A percentile compares a stretch with the other conserved stretches of the same genome.
Evolutionary conservation across 225 moss, liverwort and hornwort genomes (phyloP).

Genomic region (Rhytidiadelphus loreus): DNA sequence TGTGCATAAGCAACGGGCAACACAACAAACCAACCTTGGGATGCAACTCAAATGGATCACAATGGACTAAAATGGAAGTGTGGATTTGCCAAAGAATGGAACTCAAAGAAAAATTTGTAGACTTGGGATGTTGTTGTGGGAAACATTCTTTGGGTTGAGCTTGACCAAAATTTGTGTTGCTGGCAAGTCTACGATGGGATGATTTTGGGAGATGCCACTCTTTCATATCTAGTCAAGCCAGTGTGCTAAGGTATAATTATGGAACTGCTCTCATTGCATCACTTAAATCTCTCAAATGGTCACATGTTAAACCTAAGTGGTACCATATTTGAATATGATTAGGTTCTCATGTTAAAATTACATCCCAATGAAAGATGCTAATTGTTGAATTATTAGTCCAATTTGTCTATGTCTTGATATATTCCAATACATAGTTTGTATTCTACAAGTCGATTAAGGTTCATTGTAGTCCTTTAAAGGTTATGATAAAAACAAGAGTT

Average conservation of each 20-base stretch:
- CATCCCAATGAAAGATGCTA: neutral
- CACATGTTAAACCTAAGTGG: fast-evolving
- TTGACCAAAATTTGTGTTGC: neutral
- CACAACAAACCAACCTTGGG: no score
- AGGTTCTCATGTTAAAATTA: neutral
- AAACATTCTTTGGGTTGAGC: neutral
- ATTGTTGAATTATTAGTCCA: neutral
- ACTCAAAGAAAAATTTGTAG: neutral
- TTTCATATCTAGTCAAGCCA: fast-evolving
- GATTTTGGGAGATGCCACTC: neutral
- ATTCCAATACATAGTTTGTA: neutral
- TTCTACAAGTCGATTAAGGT: fast-evolving
- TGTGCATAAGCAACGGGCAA: fast-evolving
- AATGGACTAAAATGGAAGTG: fast-evolving
- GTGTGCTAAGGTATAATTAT: fast-evolving
- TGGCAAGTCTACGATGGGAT: fast-evolving
- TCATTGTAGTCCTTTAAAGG: neutral
- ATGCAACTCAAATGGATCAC: no score
- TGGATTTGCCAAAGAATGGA: no score
- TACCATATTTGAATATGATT: neutral
- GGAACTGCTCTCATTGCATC: neutral
- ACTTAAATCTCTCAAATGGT: no score
- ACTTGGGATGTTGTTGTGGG: fast-evolving
- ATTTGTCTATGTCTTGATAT: neutral
- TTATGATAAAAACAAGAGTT: neutral